Percentiles rank a stretch among this genome's conserved stretches.
Conservation (phyloP, 805 yeast genomes). For the Pichia heedii region DNA sequence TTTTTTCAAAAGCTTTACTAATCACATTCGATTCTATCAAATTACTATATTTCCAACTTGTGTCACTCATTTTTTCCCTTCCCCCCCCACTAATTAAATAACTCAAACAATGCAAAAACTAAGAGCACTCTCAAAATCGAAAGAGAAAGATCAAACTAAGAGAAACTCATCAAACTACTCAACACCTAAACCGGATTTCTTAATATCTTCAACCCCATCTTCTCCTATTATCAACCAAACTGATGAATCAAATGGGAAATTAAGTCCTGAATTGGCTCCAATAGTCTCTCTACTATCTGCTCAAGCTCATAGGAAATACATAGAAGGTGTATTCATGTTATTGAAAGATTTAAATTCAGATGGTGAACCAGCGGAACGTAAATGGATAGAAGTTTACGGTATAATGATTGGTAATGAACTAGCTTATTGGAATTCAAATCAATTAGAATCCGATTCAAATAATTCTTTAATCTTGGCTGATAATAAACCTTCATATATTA, state of each 20-base stretch:
- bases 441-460: constrained; percentile 40
- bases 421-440: constrained; percentile 84
- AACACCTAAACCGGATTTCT: background rate
- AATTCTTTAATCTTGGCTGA: constrained; percentile 14
- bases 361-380: constrained; percentile 75
- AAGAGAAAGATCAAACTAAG: constrained; percentile 1
- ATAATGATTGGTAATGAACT: constrained; percentile 83
- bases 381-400: constrained; percentile 92
- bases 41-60: no score
- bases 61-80: no score
- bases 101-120: constrained; percentile 16
- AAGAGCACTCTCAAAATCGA: constrained; percentile 17
- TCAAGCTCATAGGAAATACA: constrained; percentile 65
- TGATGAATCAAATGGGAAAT: constrained; percentile 23
- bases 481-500: constrained; percentile 67
- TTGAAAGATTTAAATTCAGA: constrained; percentile 70
- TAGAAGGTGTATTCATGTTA: constrained; percentile 68
- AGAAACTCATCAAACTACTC: background rate
- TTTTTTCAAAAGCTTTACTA: no score
- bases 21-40: no score
- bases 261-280: constrained; percentile 45
- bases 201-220: constrained; percentile 7
- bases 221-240: constrained; percentile 12
- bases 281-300: constrained; percentile 67
- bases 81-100: no score